Evolutionary conservation across 108 stramenopile genomes (phyloP).

Genomic region (Cyclotella baltica): DNA sequence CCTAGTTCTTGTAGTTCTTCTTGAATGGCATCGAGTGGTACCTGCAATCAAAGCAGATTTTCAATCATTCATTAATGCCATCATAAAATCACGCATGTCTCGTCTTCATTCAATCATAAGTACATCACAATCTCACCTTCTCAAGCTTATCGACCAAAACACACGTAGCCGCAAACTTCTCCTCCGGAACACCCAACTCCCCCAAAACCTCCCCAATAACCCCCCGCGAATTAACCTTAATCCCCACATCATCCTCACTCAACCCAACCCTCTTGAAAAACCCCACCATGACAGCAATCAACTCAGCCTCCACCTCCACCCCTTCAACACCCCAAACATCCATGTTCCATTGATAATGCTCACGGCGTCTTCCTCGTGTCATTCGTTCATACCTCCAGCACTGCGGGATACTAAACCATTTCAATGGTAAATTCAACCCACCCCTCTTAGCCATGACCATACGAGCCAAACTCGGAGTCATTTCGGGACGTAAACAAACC

Average conservation of each 20-base stretch:
- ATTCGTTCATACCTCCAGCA: conserved; percentile 98
- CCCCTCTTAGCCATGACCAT: conserved; percentile 98
- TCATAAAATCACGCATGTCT: background rate
- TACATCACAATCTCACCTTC: conserved; percentile 65
- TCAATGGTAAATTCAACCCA: conserved; percentile 90
- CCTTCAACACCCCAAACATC: conserved; percentile 92
- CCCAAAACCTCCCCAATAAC: conserved; percentile 92
- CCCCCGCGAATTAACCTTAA: conserved; percentile 93
- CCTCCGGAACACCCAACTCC: conserved; percentile 88
- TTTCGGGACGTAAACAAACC: conserved; percentile 93
- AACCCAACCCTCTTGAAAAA: conserved; percentile 93
- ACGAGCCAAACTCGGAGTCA: conserved; percentile 97
- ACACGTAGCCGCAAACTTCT: conserved; percentile 95
- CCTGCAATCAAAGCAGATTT: conserved; percentile 30
- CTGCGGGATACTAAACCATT: conserved; percentile 97
- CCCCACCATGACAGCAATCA: conserved; percentile 91
- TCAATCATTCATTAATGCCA: too few relatives aligned
- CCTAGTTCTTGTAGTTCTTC: conserved; percentile 91
- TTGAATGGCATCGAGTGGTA: conserved; percentile 92
- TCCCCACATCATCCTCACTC: conserved; percentile 92
- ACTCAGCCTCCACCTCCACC: conserved; percentile 94
- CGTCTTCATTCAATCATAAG: background rate
- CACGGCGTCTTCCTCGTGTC: conserved; percentile 96
- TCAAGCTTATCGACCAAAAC: conserved; percentile 98
- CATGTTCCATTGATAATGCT: conserved; percentile 99